Base-by-base conservation (phyloP, 352 stramenopile species). In the Globisporangium iwayamae region DNA sequence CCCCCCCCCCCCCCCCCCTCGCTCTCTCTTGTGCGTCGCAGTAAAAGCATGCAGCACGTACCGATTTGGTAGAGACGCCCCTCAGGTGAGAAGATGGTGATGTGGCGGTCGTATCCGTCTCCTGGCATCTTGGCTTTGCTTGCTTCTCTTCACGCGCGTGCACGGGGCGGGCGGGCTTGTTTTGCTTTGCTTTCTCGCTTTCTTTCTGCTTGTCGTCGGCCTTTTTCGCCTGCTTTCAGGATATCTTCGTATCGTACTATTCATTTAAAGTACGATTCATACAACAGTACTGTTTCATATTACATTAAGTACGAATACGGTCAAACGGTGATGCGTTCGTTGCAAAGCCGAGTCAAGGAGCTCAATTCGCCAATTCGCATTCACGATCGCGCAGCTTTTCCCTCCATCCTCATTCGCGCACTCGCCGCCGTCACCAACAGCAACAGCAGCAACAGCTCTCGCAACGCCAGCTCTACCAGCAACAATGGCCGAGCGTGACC, bases 21-120 rank as follows among this genome's bases (percentile, higher is more conserved):
- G 11, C 22, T 67, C 18, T 14, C 14, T 30, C 45, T 25, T 7
- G 3, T 39, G 28, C 25, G 51, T 1, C 38, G 30, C 5, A 20
- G 30, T n/a, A 20, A 48, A 11, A 7, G 30, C 25, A 28, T 4
- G 16, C 18, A 57, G 25, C 36, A 75, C 79, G 59, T 55, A 96
- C 87, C 88, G 67, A 98, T 98, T 85, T 99, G 98, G 77, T 99
- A 99, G 50, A 99, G 87, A 25, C 96, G 88, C 47, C 98, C 98
- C 74, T 99, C 96, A 10, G 98, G 97, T 62, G 95, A 99, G 79
- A 99, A 99, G 75, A 99, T 99, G 51, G 97, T 99, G 75, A 99
- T 94, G 75, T 96, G 82, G 71, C 89, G 83, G 68, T 96, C 89
- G 76, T 96, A 96, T 89, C 85, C 88, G 74, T 91, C 86, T 72